These are phyloP conservation scores for Wallacemonas sp. DNA, from an alignment of 208 protist genomes.

Conservation along the genomic window DNA sequence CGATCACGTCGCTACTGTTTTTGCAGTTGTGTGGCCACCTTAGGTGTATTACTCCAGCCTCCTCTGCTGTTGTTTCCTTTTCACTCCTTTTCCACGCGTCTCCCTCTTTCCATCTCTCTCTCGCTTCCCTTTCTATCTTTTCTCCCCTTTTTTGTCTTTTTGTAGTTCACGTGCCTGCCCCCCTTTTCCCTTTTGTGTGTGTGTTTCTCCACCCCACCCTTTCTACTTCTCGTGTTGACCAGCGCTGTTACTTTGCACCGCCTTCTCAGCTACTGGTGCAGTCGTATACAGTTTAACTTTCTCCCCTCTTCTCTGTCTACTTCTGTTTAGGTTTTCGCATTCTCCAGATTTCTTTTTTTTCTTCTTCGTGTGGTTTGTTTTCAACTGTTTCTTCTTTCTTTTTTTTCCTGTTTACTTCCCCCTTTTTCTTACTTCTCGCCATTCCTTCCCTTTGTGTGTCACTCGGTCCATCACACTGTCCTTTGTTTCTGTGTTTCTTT, in stretches of 20 bases:
- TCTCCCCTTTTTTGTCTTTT: neutral
- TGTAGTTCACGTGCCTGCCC: conserved; percentile 9
- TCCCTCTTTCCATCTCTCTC: neutral
- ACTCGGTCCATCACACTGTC: no score
- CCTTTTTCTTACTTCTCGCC: neutral
- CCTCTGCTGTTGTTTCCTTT: conserved; percentile 9
- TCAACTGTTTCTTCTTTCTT: conserved; percentile 16
- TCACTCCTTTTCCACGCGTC: neutral
- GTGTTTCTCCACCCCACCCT: no score
- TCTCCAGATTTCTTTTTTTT: no score
- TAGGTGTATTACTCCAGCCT: neutral
- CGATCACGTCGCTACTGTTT: conserved; percentile 8
- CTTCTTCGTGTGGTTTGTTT: neutral
- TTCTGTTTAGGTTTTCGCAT: conserved; percentile 16
- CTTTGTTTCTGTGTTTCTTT: conserved; percentile 12
- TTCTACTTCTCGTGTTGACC: no score
- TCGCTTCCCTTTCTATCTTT: neutral
- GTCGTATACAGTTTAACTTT: neutral
- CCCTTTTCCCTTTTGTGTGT: no score
- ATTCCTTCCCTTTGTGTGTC: neutral
- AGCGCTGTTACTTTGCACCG: no score
- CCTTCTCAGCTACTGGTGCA: no score
- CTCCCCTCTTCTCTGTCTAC: neutral
- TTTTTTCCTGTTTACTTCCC: conserved; percentile 6
- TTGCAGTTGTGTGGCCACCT: neutral